These are phyloP conservation scores for Trametes polyzona DNA, from an alignment of 1,284 basidiomycete genomes.

Conservation along the genomic window DNA sequence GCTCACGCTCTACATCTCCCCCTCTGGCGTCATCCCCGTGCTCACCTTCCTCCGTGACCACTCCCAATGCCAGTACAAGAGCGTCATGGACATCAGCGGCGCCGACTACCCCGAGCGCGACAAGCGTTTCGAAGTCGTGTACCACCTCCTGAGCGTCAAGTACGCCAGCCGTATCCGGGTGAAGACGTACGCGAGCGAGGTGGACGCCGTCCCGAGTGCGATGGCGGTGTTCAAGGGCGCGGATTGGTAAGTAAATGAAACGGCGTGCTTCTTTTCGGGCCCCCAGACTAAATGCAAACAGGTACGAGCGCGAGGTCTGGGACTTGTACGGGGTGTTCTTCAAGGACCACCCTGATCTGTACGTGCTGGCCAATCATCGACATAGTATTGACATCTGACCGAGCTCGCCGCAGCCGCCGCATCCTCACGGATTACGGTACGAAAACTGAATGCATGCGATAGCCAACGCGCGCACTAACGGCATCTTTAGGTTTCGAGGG, in stretches of 20 bases:
- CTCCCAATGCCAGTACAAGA: slow-evolving; percentile 94
- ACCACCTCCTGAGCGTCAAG: slow-evolving; percentile 89
- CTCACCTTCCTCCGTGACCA: slow-evolving; percentile 97
- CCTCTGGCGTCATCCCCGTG: slow-evolving; percentile 83
- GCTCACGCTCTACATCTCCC: slow-evolving; percentile 87
- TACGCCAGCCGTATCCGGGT: slow-evolving; percentile 86
- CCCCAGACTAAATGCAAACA: slow-evolving; percentile 33
- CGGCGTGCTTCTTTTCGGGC: slow-evolving; percentile 14
- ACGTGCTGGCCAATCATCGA: slow-evolving; percentile 38
- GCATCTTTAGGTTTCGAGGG: slow-evolving; percentile 85
- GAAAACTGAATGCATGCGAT: slow-evolving; percentile 26
- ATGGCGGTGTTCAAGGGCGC: slow-evolving; percentile 86
- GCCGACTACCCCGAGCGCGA: slow-evolving; percentile 94
- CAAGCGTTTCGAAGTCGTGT: slow-evolving; percentile 97
- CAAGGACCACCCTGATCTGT: slow-evolving; percentile 95
- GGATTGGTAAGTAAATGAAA: slow-evolving; percentile 75
- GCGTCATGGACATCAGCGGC: slow-evolving; percentile 91
- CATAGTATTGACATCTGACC: slow-evolving; percentile 13
- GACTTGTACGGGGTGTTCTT: slow-evolving; percentile 99
- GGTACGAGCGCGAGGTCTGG: slow-evolving; percentile 98
- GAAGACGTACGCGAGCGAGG: slow-evolving; percentile 97
- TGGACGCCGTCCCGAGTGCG: slow-evolving; percentile 91
- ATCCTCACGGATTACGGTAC: slow-evolving; percentile 97
- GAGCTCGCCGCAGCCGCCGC: slow-evolving; percentile 65
- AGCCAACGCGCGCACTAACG: neutral